Percentiles rank a stretch among this genome's conserved stretches.
phyloP scores from a whole-genome alignment of 257 asterid species.

The Prunella vulgaris region DNA sequence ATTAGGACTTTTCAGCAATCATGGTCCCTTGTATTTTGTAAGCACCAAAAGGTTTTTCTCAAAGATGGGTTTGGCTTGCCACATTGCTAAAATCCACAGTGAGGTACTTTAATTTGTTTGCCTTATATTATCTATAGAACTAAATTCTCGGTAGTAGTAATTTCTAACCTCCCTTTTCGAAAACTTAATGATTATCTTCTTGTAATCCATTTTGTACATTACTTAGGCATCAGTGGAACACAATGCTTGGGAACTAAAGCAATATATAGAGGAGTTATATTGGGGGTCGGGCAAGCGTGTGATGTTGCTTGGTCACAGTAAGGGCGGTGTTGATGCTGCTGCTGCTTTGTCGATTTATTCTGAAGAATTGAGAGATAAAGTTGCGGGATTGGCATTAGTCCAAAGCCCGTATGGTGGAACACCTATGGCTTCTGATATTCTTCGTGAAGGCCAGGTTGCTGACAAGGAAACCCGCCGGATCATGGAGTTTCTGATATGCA shows the following conservation, averaged over 20 bases:
- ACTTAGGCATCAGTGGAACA: slow-evolving; percentile 82
- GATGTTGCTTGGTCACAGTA: slow-evolving; percentile 94
- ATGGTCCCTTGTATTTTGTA: slow-evolving; percentile 77
- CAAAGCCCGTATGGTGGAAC: slow-evolving; percentile 96
- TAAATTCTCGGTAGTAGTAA: background rate
- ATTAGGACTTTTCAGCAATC: slow-evolving; percentile 91
- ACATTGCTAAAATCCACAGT: slow-evolving; percentile 88
- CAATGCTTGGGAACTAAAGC: slow-evolving; percentile 91
- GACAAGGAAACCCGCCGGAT: slow-evolving; percentile 77
- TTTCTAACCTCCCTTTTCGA: background rate
- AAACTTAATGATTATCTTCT: slow-evolving; percentile 1
- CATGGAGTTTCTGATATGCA: slow-evolving; percentile 82
- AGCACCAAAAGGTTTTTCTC: slow-evolving; percentile 81
- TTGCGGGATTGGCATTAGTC: slow-evolving; percentile 85
- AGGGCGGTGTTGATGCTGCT: slow-evolving; percentile 96
- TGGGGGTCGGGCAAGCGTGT: slow-evolving; percentile 95
- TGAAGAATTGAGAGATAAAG: slow-evolving; percentile 60
- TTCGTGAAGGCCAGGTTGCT: slow-evolving; percentile 91
- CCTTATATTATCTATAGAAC: background rate
- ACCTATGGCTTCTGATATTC: slow-evolving; percentile 87
- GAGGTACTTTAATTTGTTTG: slow-evolving; percentile 43
- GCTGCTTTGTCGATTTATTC: slow-evolving; percentile 88
- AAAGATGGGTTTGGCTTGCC: slow-evolving; percentile 91
- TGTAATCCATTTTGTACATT: slow-evolving; percentile 9
- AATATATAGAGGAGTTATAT: slow-evolving; percentile 82